Base-by-base conservation (phyloP, 495 filamentous ascomycete species). In the Xylaria curta region DNA sequence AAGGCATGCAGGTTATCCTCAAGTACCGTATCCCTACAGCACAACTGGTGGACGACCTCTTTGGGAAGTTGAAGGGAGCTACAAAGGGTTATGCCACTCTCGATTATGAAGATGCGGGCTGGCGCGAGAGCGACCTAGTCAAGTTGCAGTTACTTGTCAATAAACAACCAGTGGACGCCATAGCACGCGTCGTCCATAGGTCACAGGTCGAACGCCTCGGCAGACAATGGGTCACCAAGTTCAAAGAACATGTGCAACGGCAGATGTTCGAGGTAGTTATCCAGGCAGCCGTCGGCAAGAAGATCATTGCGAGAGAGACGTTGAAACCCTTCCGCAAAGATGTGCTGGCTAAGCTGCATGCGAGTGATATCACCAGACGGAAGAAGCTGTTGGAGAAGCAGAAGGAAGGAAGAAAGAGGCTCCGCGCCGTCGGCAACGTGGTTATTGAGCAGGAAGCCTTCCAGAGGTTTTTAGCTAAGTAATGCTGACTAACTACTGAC, bases 271-370 rank as follows among this genome's bases (percentile, higher is more conserved):
- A 99, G 81, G 89, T 99, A 7, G 82, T 98, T 70, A 99, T 99
- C 73, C 96, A 99, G 79, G 96, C 97, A 17, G 91, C 92, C 0
- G 91, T 91, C 0, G 97, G 96, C 3, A 91, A 88, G 69, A 88
- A 91, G 58, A 90, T 99, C 67, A 89, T 99, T 15, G 97, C 96
- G 1, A 87, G 96, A 72, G 97, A 98, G 79, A 97, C 95, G 0
- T 90, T 99, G 80, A 98, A 98, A 86, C 93, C 96, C 1, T 98
- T 97, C 79, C 87, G 96, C 62, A 99, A 99, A 82, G 96, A 99
- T 76, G 89, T 99, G 4, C 83, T 97, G 71, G 91, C 92, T 44
- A 99, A 99, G 81, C 85, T 99, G 69, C 97, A 99, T 78, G 96
- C 97, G 10, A 91, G 90, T 74, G 96, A 99, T 83, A 87, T 97